A percentile compares a stretch with the other conserved stretches of the same genome.
Conservation (phyloP, 1,284 basidiomycete genomes). For the Austroboletus novae-zelandiae region DNA sequence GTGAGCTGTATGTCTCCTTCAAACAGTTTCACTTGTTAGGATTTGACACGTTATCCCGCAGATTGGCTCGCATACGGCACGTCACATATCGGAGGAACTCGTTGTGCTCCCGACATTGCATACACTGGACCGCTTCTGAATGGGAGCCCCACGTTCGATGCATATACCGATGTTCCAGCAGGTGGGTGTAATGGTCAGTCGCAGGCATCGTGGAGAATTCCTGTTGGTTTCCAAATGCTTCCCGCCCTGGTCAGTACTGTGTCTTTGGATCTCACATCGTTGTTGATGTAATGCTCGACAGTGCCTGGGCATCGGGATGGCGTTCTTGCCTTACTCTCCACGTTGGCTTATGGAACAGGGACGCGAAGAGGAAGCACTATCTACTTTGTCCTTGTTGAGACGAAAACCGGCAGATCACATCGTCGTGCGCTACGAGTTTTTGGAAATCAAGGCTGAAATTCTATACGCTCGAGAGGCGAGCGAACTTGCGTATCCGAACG, state of each 20-base stretch:
- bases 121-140: constrained; percentile 35
- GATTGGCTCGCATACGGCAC: constrained; percentile 36
- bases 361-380: constrained; percentile 33
- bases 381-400: constrained; percentile 27
- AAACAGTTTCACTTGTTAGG: neutral
- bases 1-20: constrained; percentile 28
- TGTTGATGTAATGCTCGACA: constrained; percentile 11
- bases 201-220: constrained; percentile 32
- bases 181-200: constrained; percentile 33
- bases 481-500: constrained; percentile 19
- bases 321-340: constrained; percentile 34
- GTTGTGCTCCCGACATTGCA: constrained; percentile 28
- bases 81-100: constrained; percentile 35
- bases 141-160: constrained; percentile 31
- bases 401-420: constrained; percentile 16
- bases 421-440: constrained; percentile 28
- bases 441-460: constrained; percentile 34
- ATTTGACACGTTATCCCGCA: constrained; percentile 4
- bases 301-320: constrained; percentile 35
- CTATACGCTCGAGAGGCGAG: constrained; percentile 26
- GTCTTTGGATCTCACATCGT: neutral
- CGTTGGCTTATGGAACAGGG: constrained; percentile 37
- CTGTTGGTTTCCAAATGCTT: constrained; percentile 31
- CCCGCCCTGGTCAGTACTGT: constrained; percentile 28
- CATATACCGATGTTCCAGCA: constrained; percentile 29